These are phyloP conservation scores for Fusarium pseudograminearum DNA, from an alignment of 2,329 filamentous ascomycete species.

Conservation along the genomic window DNA sequence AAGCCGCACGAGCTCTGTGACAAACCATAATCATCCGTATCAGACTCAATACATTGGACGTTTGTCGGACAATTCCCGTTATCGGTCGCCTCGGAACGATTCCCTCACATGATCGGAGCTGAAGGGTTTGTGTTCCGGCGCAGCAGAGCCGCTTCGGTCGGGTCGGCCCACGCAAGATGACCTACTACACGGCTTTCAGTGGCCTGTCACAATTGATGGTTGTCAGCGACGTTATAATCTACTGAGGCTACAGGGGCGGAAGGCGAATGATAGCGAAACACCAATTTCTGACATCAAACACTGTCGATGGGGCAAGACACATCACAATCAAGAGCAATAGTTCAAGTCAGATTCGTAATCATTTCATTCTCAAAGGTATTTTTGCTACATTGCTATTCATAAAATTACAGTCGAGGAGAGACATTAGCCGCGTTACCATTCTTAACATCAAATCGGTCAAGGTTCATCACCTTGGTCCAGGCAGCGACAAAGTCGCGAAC, in stretches of 20 bases:
- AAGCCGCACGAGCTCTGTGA: neutral
- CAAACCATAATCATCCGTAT: neutral
- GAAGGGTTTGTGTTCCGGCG: neutral
- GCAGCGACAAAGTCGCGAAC: constrained; percentile 77
- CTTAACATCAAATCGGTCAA: constrained; percentile 74
- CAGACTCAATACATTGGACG: rapidly evolving
- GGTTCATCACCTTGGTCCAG: constrained; percentile 81
- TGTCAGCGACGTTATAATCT: neutral
- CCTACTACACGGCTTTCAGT: neutral
- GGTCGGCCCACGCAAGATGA: neutral
- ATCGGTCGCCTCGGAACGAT: neutral
- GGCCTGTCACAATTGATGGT: neutral
- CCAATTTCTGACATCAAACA: neutral
- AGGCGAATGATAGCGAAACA: neutral
- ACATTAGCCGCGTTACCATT: constrained; percentile 17
- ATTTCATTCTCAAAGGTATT: constrained; percentile 42
- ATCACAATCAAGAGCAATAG: neutral
- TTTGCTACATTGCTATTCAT: constrained; percentile 41
- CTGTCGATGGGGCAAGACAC: neutral
- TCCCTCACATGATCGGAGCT: constrained; percentile 22
- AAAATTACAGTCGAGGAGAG: constrained; percentile 42
- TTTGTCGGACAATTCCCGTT: neutral
- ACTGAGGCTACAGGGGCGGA: neutral
- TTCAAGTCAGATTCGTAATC: constrained; percentile 20
- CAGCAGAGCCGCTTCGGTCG: constrained; percentile 3